Evolutionary conservation across 257 asterid species (phyloP), one percentile per base, ranked within the genome.

Genomic region (Forsythia viridissima): DNA sequence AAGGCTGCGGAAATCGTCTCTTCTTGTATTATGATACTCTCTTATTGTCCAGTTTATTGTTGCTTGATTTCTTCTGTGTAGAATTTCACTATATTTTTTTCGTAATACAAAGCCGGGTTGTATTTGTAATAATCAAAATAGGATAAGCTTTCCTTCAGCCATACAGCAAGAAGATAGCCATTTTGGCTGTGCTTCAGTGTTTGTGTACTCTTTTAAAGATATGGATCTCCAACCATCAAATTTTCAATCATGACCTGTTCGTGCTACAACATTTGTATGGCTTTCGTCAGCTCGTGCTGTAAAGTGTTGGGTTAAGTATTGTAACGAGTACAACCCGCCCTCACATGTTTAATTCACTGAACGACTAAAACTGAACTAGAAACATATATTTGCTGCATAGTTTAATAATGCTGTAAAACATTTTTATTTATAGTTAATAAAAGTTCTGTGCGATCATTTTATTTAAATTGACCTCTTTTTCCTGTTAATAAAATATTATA

Each of bases 1-100:
- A 43, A 67, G 78, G 73, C 63, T 80, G 83, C 59, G 55, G 41
- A 79, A 71, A 51, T 52, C 75, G 72, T 44, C 75, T 63, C 76
- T 41, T 81, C 87, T 76, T 69, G 80, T 83, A 72, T 71, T 77
- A 51, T 72, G 72, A 55, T 74, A 80, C 71, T 70, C 77, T 76
- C 71, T 16, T 43, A 81, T 76, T 74, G 73, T 86, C 86, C 72
- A 77, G 85, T 70, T 86, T 82, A 81, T 77, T 82, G 71, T 80
- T 82, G 87, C 79, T 86, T 89, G 88, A 83, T 85, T 86, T 71
- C 81, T 84, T 82, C 42, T 81, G 61, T 85, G 89, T 92, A 87
- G 90, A 88, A 83, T 77, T 84, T 81, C 77, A 83, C 51, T 61
- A 80, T 78, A 76, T 73, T 80, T 72, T 80, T 15, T 77, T 44